A percentile compares a stretch with the other conserved stretches of the same genome.
phyloP scores from a whole-genome alignment of 768 basidiomycete species.

The Agaricus subrufescens region DNA sequence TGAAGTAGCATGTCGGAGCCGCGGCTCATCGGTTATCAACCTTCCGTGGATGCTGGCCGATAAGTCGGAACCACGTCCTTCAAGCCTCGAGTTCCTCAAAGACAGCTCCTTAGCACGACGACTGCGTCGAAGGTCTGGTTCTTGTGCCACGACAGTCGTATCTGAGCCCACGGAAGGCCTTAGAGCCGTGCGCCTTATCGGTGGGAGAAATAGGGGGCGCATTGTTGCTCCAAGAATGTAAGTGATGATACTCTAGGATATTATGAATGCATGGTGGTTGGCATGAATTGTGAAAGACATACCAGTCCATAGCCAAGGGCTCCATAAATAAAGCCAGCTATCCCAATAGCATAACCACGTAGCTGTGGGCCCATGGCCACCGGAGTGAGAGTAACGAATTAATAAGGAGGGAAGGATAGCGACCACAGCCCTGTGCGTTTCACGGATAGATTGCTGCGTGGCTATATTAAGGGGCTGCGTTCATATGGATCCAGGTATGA shows the following conservation, averaged over 20 bases:
- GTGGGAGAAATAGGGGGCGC: neutral
- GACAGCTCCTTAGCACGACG: neutral
- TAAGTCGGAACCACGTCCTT: neutral
- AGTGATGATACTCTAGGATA: slow-evolving; percentile 5
- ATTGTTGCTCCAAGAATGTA: slow-evolving; percentile 5
- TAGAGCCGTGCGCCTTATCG: neutral
- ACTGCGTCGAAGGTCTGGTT: neutral
- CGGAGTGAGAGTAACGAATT: neutral
- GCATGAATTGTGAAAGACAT: neutral
- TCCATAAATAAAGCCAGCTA: slow-evolving; percentile 6
- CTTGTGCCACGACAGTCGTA: neutral
- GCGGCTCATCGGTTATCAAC: neutral
- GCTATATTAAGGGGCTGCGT: slow-evolving; percentile 4
- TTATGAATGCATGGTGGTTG: neutral
- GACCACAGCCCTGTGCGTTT: neutral
- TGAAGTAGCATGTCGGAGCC: slow-evolving; percentile 1
- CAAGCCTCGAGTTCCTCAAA: neutral
- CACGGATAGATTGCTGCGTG: neutral
- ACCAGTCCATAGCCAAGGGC: slow-evolving; percentile 6
- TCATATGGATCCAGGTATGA: slow-evolving; percentile 2
- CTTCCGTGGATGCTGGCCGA: neutral
- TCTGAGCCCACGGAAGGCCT: neutral
- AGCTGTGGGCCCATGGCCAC: neutral
- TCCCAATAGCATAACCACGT: neutral
- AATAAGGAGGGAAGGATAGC: neutral